Evolutionary conservation across 2,329 filamentous ascomycete genomes (phyloP).

Genomic region (Fusarium keratoplasticum): DNA sequence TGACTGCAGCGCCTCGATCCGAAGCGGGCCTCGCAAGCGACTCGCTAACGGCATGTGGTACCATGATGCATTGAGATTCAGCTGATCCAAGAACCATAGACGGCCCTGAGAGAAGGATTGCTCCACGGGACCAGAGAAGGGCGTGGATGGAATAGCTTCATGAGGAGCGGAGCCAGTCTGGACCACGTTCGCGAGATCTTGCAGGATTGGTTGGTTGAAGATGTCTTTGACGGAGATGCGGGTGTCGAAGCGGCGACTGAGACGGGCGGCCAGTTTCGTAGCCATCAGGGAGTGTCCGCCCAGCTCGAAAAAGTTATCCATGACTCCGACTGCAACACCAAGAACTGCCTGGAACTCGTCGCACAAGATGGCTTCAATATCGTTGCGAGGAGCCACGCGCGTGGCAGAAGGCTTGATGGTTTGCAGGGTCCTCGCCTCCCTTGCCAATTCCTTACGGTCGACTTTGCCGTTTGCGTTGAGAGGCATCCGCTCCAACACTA

Average conservation of each 20-base stretch:
- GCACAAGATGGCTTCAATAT: too few species aligned
- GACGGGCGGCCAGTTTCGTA: background rate
- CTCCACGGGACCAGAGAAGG: background rate
- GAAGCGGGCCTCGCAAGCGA: constrained; percentile 10
- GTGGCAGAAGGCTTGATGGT: too few species aligned
- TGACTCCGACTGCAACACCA: too few species aligned
- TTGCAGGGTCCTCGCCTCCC: too few species aligned
- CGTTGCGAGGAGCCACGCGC: too few species aligned
- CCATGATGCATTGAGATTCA: constrained; percentile 9
- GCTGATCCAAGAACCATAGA: constrained; percentile 29
- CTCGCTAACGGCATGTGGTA: constrained; percentile 20
- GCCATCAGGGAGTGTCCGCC: background rate
- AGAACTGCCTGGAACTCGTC: too few species aligned
- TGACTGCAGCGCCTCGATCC: background rate
- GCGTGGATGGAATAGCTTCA: too few species aligned
- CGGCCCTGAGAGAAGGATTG: constrained; percentile 30
- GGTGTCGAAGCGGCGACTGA: background rate
- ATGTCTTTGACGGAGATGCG: background rate
- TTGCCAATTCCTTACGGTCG: too few species aligned
- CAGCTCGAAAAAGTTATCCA: background rate
- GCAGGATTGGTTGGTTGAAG: background rate
- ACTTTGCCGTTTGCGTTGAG: too few species aligned
- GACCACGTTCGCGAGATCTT: background rate
- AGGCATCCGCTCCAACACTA: too few species aligned
- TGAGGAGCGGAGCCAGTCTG: background rate